Base-by-base conservation (phyloP, 331 rosid genomes). In the Acacia concinna region DNA sequence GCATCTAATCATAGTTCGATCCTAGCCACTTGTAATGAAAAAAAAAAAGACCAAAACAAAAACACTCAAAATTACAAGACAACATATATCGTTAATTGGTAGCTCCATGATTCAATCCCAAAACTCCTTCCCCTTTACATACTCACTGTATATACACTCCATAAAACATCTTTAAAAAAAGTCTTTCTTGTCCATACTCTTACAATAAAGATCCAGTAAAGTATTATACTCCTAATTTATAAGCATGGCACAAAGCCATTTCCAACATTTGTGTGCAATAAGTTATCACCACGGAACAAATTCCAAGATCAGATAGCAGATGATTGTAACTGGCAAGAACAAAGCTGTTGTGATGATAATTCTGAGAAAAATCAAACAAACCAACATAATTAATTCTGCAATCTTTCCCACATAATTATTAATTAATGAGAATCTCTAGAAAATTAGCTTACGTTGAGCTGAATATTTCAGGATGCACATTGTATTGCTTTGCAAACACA, bases 401-500 rank as follows among this genome's bases (percentile, higher is more conserved):
- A 11, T 17, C 0, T 32, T 9, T 38, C 8, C 2, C 10, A 23
- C 17, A 1, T 12, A 11, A 68, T 37, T 27, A 67, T 13, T 20
- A 14, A 67, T 67, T 65, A 34, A 66, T 40, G 1, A 23, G 14
- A 38, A 32, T 41, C 11, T 68, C 27, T 12, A 40, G 12, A 73
- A 79, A 47, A 56, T 4, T 56, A 56, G 25, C 92, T 81, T 80
- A 90, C 94, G 89, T 88, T 3, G 90, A 86, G 86, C 94, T 86
- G 25, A 88, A 86, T 83, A 90, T 85, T 76, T 88, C 92, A 23
- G 94, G 84, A 72, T 90, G 86, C 52, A 90, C 89, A 65, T 88
- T 81, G 87, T 86, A 85, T 56, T 90, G 92, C 73, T 90, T 90
- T 70, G 94, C 90, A 71, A 86, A 88, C 46, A 88, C 92, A 64